Conservation (phyloP, 179 eudicot genomes). For the Sideroxylon spinosum region DNA sequence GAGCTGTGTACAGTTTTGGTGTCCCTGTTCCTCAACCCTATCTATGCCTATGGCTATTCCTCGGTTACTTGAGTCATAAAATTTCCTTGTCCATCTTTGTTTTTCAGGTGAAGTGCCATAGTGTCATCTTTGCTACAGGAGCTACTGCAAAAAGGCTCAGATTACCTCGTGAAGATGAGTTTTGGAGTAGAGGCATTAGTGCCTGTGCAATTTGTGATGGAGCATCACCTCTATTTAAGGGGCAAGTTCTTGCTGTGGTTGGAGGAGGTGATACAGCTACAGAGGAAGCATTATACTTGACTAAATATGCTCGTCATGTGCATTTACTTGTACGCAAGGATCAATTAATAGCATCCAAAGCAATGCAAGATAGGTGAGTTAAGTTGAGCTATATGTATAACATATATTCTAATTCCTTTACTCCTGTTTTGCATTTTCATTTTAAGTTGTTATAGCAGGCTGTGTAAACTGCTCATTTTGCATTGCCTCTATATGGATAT, state of each 20-base stretch:
- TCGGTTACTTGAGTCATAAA: neutral
- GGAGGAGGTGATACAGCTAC: constrained; percentile 99
- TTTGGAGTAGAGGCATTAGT: constrained; percentile 98
- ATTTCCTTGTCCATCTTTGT: neutral
- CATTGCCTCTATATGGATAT: neutral
- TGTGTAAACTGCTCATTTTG: constrained; percentile 6
- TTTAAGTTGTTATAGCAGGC: neutral
- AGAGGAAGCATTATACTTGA: constrained; percentile 92
- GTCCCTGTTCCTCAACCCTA: neutral
- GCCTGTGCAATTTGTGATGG: constrained; percentile 99
- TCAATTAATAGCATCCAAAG: constrained; percentile 90
- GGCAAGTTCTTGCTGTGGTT: constrained; percentile 97
- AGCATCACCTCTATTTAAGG: constrained; percentile 94
- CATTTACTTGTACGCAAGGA: constrained; percentile 88
- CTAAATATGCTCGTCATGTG: constrained; percentile 95
- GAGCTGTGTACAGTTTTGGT: neutral
- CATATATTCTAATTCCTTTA: neutral
- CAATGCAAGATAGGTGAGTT: constrained; percentile 96
- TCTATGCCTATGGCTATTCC: neutral
- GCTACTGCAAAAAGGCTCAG: constrained; percentile 84
- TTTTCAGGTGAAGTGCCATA: constrained; percentile 78
- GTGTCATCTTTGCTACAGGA: constrained; percentile 87
- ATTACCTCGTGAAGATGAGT: constrained; percentile 92
- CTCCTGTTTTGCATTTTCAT: neutral
- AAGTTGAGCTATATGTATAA: neutral